Conservation (phyloP, 192 early-diverging fungal genomes). For the Coemansia sp. region DNA sequence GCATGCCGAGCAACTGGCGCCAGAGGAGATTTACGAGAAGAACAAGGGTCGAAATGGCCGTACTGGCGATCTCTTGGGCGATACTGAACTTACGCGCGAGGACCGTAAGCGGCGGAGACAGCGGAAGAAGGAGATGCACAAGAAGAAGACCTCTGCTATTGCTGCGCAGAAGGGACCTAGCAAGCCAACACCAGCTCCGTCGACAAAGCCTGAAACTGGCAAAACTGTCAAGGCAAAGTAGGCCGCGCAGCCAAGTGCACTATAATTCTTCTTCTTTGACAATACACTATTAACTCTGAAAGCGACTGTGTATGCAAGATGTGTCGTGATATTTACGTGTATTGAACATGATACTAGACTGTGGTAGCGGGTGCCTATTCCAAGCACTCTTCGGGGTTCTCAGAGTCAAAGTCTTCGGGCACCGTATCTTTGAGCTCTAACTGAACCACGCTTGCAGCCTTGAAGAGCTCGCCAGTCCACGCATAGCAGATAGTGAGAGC, state of each 20-base stretch:
- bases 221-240: constrained; percentile 11
- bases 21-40: constrained; percentile 89
- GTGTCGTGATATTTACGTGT: background rate
- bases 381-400: constrained; percentile 1
- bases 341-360: background rate
- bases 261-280: background rate
- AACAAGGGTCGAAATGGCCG: constrained; percentile 54
- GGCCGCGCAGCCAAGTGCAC: background rate
- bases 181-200: background rate
- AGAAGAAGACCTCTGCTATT: constrained; percentile 54
- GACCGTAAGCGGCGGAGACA: constrained; percentile 75
- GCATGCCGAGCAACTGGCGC: constrained; percentile 78
- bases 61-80: constrained; percentile 67
- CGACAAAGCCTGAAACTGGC: constrained; percentile 1
- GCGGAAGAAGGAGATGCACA: constrained; percentile 67
- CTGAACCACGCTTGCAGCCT: constrained; percentile 26
- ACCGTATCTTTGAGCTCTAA: constrained; percentile 20
- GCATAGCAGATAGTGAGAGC: constrained; percentile 36
- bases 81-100: constrained; percentile 73
- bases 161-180: constrained; percentile 10
- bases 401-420: background rate
- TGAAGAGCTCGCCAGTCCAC: constrained; percentile 52
- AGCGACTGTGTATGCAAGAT: background rate
- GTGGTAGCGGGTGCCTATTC: background rate
- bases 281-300: background rate